Conservation (phyloP, 176 grass and related monocot species). For the Leersia perrieri region DNA sequence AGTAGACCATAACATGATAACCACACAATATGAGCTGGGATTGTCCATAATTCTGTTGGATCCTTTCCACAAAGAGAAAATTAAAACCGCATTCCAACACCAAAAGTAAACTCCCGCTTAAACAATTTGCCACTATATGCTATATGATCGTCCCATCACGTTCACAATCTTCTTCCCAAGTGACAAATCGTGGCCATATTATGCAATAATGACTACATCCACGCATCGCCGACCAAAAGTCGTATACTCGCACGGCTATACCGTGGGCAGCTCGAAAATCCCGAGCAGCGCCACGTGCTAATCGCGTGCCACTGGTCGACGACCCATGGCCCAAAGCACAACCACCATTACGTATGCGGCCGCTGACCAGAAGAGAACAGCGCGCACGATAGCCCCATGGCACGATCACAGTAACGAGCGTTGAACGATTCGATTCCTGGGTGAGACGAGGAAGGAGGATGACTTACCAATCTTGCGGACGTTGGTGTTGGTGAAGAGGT, state of each 20-base stretch:
- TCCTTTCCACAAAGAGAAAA: neutral
- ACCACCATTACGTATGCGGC: neutral
- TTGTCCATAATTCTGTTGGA: neutral
- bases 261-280: neutral
- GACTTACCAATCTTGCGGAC: conserved; percentile 72
- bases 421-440: neutral
- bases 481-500: conserved; percentile 85
- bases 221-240: neutral
- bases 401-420: neutral
- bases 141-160: neutral
- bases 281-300: neutral
- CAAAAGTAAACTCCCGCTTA: neutral
- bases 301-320: neutral
- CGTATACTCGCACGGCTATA: neutral
- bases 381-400: neutral
- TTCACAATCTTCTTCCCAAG: neutral
- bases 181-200: neutral
- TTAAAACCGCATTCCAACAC: neutral
- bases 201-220: neutral
- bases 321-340: neutral
- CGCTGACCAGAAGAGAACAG: neutral
- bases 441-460: neutral
- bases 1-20: neutral
- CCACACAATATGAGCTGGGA: neutral
- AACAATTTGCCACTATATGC: neutral